These are phyloP conservation scores for Mycena metata DNA, from an alignment of 768 basidiomycete species.

Conservation along the genomic window DNA sequence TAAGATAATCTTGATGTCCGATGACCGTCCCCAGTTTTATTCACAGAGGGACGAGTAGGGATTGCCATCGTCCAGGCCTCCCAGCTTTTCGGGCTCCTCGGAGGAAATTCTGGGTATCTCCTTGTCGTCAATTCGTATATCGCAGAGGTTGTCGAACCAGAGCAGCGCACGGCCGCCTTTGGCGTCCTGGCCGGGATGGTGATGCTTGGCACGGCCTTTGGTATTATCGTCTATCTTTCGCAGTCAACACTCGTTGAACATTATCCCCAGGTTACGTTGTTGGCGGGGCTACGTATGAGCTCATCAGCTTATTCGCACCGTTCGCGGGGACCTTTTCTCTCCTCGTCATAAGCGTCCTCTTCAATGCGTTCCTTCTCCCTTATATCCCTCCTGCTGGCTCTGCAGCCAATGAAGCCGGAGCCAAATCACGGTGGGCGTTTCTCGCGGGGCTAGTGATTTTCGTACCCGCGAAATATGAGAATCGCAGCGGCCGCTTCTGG, in stretches of 20 bases:
- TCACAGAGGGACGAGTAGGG: conserved; percentile 19
- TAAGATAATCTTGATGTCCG: no score
- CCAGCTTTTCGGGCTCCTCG: conserved; percentile 28
- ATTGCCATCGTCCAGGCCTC: conserved; percentile 29
- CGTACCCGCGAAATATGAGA: conserved; percentile 1
- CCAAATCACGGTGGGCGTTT: conserved; percentile 1
- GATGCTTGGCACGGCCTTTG: conserved; percentile 28
- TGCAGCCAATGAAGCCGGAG: background rate
- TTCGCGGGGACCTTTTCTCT: conserved; percentile 33
- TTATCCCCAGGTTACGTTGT: conserved; percentile 21
- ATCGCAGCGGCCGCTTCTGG: conserved; percentile 27
- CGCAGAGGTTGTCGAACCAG: conserved; percentile 28
- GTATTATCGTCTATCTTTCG: background rate
- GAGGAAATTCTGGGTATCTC: conserved; percentile 28
- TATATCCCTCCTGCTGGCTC: conserved; percentile 25
- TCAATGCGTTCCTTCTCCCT: conserved; percentile 17
- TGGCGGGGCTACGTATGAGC: conserved; percentile 20
- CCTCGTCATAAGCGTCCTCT: conserved; percentile 27
- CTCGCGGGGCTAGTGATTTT: conserved; percentile 25
- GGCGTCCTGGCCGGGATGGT: conserved; percentile 29
- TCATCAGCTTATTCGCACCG: conserved; percentile 28
- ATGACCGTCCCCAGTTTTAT: background rate
- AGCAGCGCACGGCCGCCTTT: conserved; percentile 29
- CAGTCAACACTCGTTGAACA: background rate
- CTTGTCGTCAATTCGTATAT: conserved; percentile 35